Evolutionary conservation across 1,139 yeast species (phyloP).

Genomic region (Geotrichum klebahnii): DNA sequence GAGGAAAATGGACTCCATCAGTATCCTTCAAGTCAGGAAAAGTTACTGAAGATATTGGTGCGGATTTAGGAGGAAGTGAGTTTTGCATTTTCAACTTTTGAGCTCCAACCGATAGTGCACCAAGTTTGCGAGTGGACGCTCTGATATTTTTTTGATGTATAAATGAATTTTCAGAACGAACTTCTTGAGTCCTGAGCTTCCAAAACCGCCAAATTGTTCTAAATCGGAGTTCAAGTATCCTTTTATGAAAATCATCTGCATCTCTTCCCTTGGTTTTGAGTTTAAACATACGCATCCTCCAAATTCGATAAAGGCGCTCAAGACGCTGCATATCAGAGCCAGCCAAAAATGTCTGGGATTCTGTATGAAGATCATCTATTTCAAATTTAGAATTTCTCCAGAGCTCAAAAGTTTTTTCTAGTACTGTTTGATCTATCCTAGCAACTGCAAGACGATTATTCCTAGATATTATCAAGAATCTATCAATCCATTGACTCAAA

Average conservation of each 20-base stretch:
- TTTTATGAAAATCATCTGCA: slow-evolving; percentile 27
- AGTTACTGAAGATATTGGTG: neutral
- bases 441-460: slow-evolving; percentile 14
- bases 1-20: neutral
- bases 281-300: slow-evolving; percentile 31
- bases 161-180: slow-evolving; percentile 4
- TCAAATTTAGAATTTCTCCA: slow-evolving; percentile 1
- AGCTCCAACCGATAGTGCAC: neutral
- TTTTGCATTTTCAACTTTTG: neutral
- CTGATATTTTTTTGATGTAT: slow-evolving; percentile 6
- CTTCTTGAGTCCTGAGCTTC: slow-evolving; percentile 21
- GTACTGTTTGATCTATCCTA: neutral
- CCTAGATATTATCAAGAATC: neutral
- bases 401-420: neutral
- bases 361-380: neutral
- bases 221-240: slow-evolving; percentile 26
- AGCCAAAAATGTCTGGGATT: neutral
- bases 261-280: slow-evolving; percentile 27
- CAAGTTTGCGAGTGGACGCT: neutral
- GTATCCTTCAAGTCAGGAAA: slow-evolving; percentile 2
- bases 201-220: slow-evolving; percentile 29
- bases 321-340: slow-evolving; percentile 6
- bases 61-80: slow-evolving; percentile 4
- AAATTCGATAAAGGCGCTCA: slow-evolving; percentile 25
- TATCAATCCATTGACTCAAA: slow-evolving; percentile 6